Percentiles rank a stretch among this genome's conserved stretches.
phyloP scores from a whole-genome alignment of 495 filamentous ascomycete genomes.

The Lasiosphaeria ovina region DNA sequence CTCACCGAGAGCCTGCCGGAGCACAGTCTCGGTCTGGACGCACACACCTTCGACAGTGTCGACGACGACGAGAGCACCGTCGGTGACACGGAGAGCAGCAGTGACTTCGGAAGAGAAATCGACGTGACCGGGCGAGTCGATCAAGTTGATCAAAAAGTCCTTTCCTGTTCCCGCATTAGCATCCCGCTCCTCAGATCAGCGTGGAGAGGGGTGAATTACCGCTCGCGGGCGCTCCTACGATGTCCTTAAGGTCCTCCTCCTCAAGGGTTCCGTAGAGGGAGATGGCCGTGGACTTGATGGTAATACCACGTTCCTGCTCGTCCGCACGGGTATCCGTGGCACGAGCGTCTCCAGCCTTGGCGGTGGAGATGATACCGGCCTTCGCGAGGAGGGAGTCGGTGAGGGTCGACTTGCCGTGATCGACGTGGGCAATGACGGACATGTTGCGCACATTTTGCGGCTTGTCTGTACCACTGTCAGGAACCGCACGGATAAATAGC shows the following conservation, averaged over 20 bases:
- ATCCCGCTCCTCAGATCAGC: neutral
- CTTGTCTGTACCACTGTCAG: constrained; percentile 58
- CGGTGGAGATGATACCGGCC: constrained; percentile 98
- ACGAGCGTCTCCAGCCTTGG: constrained; percentile 92
- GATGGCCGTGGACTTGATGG: constrained; percentile 99
- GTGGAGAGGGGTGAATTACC: constrained; percentile 33
- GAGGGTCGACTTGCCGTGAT: constrained; percentile 99
- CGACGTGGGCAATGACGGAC: constrained; percentile 99
- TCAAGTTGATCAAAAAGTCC: constrained; percentile 99
- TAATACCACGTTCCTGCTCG: constrained; percentile 99
- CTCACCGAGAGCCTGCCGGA: constrained; percentile 98
- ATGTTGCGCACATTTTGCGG: constrained; percentile 95
- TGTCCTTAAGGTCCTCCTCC: constrained; percentile 91
- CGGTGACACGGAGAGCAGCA: constrained; percentile 98
- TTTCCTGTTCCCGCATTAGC: constrained; percentile 44
- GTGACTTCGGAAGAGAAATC: constrained; percentile 99
- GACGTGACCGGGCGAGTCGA: constrained; percentile 99
- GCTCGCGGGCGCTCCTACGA: constrained; percentile 76
- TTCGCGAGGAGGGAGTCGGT: constrained; percentile 98
- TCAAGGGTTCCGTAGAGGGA: constrained; percentile 90
- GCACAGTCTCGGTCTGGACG: constrained; percentile 99
- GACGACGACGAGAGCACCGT: constrained; percentile 98
- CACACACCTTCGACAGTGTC: constrained; percentile 99
- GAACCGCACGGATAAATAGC: neutral
- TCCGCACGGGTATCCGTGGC: constrained; percentile 97